Evolutionary conservation across 371 early-diverging fungal genomes (phyloP), one percentile per base, ranked within the genome.

Genomic region (Mucor racemosus): DNA sequence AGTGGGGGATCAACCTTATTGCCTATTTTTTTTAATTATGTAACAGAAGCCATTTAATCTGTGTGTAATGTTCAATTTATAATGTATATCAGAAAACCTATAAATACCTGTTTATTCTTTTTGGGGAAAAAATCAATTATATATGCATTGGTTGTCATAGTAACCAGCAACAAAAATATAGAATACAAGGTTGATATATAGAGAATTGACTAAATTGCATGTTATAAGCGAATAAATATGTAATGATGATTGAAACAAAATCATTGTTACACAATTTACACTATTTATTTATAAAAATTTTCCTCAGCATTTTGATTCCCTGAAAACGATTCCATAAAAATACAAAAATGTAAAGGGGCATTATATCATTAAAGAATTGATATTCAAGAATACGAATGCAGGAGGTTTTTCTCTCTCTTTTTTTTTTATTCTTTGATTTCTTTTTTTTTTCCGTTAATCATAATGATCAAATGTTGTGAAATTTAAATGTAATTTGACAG

Each of bases 211-310:
- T 38, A 38, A 38, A 9, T 38, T 38, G 38, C 38, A 38, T 9
- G 11, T 7, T 38, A 5, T 11, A 38, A 38, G 26, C 1, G 3
- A 26, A 26, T 26, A 40, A 40, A 44, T 11, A 50, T 50, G 50
- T 50, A 50, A 50, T 50, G 11, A 50, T 50, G 50, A 26, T 50
- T 50, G 26, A 50, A 50, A 50, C 50, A 50, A 5, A 17, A 44
- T 50, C 50, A 26, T 50, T 11, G 50, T 50, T 50, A 50, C 50
- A 50, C 50, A 38, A 38, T 38, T 7, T 38, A 9, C 38, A 11
- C 50, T 50, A 21, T 50, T 50, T 50, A 50, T 50, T 50, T 26
- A 26, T 50, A 50, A 26, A 26, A 19, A 10, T 26, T 21, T 50
- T 50, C 50, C 50, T 50, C 21, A 50, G 50, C 21, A 50, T 50